phyloP scores from a whole-genome alignment of 331 rosid species.

The Stylosanthes scabra region DNA sequence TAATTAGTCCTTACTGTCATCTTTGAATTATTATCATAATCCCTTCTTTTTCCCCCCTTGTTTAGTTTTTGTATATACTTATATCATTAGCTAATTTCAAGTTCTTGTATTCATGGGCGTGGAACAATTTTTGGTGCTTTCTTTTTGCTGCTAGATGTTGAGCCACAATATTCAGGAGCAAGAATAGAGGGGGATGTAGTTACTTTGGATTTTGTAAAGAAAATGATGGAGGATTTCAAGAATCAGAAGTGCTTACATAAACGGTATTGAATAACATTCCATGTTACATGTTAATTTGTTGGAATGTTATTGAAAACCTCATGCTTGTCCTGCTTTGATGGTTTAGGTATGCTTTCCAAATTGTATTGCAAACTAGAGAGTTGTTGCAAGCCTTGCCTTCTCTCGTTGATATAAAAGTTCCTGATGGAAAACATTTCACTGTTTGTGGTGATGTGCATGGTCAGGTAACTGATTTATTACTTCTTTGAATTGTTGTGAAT shows the following conservation, averaged over 20 bases:
- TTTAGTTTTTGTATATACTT: neutral
- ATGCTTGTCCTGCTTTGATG: slow-evolving; percentile 34
- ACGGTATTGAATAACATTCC: slow-evolving; percentile 60
- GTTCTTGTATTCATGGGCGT: slow-evolving; percentile 20
- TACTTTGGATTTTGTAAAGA: slow-evolving; percentile 89
- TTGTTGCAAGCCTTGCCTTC: slow-evolving; percentile 81
- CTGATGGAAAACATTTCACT: slow-evolving; percentile 81
- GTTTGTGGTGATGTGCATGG: slow-evolving; percentile 99
- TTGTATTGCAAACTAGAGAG: slow-evolving; percentile 87
- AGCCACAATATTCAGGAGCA: slow-evolving; percentile 91
- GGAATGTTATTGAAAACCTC: slow-evolving; percentile 27
- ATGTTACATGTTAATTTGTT: slow-evolving; percentile 30
- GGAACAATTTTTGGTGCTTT: slow-evolving; percentile 36
- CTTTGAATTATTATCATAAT: neutral
- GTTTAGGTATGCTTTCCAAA: slow-evolving; percentile 90
- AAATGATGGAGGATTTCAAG: slow-evolving; percentile 98
- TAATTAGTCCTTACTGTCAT: slow-evolving; percentile 10
- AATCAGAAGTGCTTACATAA: slow-evolving; percentile 88
- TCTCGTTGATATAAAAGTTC: slow-evolving; percentile 79
- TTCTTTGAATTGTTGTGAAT: slow-evolving; percentile 11
- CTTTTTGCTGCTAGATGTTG: slow-evolving; percentile 77
- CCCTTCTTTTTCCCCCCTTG: neutral
- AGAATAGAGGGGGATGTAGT: slow-evolving; percentile 93
- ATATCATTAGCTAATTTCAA: slow-evolving; percentile 8
- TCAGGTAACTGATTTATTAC: slow-evolving; percentile 65